phyloP scores from a whole-genome alignment of 2,329 filamentous ascomycete species.

The Aspergillus spinulosporus region DNA sequence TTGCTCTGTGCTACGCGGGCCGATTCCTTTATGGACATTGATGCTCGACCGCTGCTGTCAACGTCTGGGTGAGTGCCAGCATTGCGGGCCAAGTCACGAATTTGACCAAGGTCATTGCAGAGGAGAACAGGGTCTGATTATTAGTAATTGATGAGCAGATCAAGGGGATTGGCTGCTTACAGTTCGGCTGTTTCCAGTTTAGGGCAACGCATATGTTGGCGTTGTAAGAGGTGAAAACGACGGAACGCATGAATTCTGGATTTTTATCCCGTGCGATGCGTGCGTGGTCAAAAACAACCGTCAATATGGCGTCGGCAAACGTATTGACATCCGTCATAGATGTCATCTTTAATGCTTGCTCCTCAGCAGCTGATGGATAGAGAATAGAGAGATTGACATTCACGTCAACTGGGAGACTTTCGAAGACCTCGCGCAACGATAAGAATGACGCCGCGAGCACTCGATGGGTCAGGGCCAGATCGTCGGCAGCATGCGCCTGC shows the following conservation, averaged over 20 bases:
- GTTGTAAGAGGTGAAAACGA: slow-evolving; percentile 95
- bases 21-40: slow-evolving; percentile 88
- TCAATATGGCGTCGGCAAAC: slow-evolving; percentile 80
- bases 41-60: slow-evolving; percentile 66
- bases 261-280: slow-evolving; percentile 64
- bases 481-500: slow-evolving; percentile 33
- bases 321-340: slow-evolving; percentile 80
- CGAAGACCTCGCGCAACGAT: slow-evolving; percentile 75
- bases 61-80: slow-evolving; percentile 46
- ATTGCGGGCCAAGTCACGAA: slow-evolving; percentile 42
- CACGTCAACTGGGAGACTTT: slow-evolving; percentile 72
- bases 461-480: slow-evolving; percentile 67
- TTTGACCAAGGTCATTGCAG: slow-evolving; percentile 80
- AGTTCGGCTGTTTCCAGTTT: slow-evolving; percentile 99
- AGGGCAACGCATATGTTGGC: slow-evolving; percentile 85
- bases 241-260: slow-evolving; percentile 74
- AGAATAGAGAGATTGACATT: slow-evolving; percentile 91
- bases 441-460: slow-evolving; percentile 73
- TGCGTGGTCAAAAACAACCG: slow-evolving; percentile 88
- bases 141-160: slow-evolving; percentile 2
- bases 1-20: slow-evolving; percentile 91
- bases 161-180: slow-evolving; percentile 45
- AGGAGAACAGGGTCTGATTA: slow-evolving; percentile 75
- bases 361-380: slow-evolving; percentile 76
- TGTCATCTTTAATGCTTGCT: slow-evolving; percentile 67